Evolutionary conservation across 1,284 basidiomycete genomes (phyloP).

Genomic region (Tremellales sp.): DNA sequence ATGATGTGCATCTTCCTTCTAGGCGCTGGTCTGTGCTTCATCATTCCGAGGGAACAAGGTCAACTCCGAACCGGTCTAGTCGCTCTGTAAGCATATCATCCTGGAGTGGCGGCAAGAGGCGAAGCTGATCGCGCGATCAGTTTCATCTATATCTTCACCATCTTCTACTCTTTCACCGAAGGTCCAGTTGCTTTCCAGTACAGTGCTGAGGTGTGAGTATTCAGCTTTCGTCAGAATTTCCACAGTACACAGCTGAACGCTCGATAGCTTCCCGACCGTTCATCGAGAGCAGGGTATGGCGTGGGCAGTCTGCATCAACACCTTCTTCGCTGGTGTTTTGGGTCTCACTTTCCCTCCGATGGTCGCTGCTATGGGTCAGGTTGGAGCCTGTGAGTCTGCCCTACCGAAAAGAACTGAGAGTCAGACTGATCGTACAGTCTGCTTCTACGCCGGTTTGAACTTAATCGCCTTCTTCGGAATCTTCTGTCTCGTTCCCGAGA

Average conservation of each 20-base stretch:
- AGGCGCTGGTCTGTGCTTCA: slow-evolving; percentile 37
- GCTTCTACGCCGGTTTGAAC: slow-evolving; percentile 53
- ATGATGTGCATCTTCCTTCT: neutral
- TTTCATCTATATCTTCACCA: slow-evolving; percentile 46
- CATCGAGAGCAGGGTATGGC: slow-evolving; percentile 53
- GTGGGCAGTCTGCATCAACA: slow-evolving; percentile 48
- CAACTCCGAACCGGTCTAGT: neutral
- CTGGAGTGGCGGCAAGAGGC: neutral
- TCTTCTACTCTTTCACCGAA: slow-evolving; percentile 52
- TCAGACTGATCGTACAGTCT: too few species aligned
- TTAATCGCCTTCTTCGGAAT: slow-evolving; percentile 37
- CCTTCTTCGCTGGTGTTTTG: slow-evolving; percentile 49
- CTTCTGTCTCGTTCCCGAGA: slow-evolving; percentile 59
- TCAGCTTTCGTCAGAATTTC: too few species aligned
- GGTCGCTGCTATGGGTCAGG: slow-evolving; percentile 46
- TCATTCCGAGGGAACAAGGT: slow-evolving; percentile 37
- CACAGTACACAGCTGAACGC: too few species aligned
- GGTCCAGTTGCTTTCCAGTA: slow-evolving; percentile 63
- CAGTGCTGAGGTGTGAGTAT: slow-evolving; percentile 31
- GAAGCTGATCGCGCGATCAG: slow-evolving; percentile 1
- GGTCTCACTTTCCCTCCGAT: slow-evolving; percentile 67
- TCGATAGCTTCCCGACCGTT: slow-evolving; percentile 51
- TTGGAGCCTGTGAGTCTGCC: too few species aligned
- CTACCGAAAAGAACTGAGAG: too few species aligned
- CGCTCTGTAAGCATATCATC: neutral